Evolutionary conservation across 805 yeast genomes (phyloP), one percentile per base, ranked within the genome.

Genomic region (Yarrowia porcina): DNA sequence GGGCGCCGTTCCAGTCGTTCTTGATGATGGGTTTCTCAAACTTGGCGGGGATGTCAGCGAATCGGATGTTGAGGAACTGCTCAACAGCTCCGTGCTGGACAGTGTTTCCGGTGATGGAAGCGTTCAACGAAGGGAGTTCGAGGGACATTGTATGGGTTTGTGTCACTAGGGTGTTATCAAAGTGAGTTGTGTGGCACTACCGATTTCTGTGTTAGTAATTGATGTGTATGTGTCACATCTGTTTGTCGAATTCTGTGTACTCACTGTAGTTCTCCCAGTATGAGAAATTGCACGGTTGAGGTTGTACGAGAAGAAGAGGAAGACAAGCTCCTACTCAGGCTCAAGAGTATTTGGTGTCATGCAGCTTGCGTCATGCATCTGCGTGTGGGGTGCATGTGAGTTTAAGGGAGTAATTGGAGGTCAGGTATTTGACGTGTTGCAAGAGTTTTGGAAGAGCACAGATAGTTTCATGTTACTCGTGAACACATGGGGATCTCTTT

Each of bases 51-150:
- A 59, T 59, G 11, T 59, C 63, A 6, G 63, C 63, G 20, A 11
- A 59, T 17, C 35, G 27, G 35, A 59, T 44, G 52, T 45, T 45
- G 15, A 42, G 63, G 11, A 44, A 59, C 17, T 59, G 63, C 13
- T 59, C 63, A 1, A 42, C 61, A 1, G 38, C 4, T 6, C 49
- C 61, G 32, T 56, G 9, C 21, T 56, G 61, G 10, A 56, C 61
- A 2, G 35, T 36, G 44, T 52, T 52, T 3, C 59, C 59, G 9
- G 13, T 11, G 3, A 52, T 36, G 0, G 44, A 12, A 18, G 59
- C 59, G 59, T 52, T 52, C 10, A 52, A 15, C 1, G 44, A 36
- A 4, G 59, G 59, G 3, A 52, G 42, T 12, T 33, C 6, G 11
- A 33, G 30, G 3, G 44, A 11, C 38, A 15, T 33, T 13, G 28